Evolutionary conservation across 2,329 filamentous ascomycete species (phyloP).

Genomic region (Nemania serpens): DNA sequence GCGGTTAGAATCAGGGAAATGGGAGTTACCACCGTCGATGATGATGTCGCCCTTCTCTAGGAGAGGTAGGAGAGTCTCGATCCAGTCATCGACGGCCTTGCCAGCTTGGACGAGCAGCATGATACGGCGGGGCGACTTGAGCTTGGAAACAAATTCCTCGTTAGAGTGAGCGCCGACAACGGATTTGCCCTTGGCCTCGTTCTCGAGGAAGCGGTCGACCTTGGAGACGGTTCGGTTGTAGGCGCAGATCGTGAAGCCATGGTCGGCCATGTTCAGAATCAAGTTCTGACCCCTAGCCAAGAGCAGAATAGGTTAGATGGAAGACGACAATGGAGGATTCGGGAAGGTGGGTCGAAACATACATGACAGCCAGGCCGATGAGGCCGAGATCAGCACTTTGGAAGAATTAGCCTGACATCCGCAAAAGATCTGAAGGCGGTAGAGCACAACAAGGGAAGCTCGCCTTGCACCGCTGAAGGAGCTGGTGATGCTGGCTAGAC

Average conservation of each 20-base stretch:
- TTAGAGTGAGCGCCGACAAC: slow-evolving; percentile 91
- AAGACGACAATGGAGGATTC: background rate
- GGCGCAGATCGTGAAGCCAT: slow-evolving; percentile 94
- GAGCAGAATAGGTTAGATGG: slow-evolving; percentile 27
- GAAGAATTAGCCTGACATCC: slow-evolving; percentile 60
- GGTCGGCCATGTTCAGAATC: slow-evolving; percentile 87
- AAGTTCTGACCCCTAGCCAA: slow-evolving; percentile 73
- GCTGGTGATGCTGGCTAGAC: slow-evolving; percentile 71
- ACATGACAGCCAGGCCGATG: slow-evolving; percentile 91
- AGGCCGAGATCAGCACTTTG: slow-evolving; percentile 85
- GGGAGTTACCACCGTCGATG: slow-evolving; percentile 98
- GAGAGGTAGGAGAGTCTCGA: slow-evolving; percentile 87
- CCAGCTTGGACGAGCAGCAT: slow-evolving; percentile 99
- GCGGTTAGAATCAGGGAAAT: slow-evolving; percentile 99
- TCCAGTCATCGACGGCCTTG: slow-evolving; percentile 98
- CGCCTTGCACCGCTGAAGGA: slow-evolving; percentile 64
- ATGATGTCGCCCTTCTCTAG: slow-evolving; percentile 92
- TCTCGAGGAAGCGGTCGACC: slow-evolving; percentile 91
- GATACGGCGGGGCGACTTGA: slow-evolving; percentile 94
- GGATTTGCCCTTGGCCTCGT: slow-evolving; percentile 94
- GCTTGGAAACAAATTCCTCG: slow-evolving; percentile 93
- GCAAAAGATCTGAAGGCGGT: slow-evolving; percentile 32
- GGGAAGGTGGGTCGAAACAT: slow-evolving; percentile 44
- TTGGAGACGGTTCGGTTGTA: slow-evolving; percentile 99
- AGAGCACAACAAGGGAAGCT: slow-evolving; percentile 34